phyloP scores from a whole-genome alignment of 106 monocot species.

The Allium sativum region DNA sequence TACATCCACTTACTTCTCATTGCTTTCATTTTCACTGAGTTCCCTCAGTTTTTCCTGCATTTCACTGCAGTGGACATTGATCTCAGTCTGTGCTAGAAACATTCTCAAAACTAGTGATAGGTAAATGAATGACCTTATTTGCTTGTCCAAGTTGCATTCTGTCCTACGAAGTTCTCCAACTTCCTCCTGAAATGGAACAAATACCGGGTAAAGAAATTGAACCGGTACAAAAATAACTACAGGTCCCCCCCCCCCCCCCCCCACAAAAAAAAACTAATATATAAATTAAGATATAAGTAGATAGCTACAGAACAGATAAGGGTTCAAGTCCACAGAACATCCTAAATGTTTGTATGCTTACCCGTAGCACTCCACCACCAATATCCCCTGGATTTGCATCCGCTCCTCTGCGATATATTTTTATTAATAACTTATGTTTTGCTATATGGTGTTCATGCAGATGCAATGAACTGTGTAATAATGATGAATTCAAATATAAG shows the following conservation, averaged over 20 bases:
- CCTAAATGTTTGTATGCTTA: background rate
- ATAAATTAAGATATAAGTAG: background rate
- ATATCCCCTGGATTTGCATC: conserved; percentile 16
- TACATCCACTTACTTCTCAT: conserved; percentile 15
- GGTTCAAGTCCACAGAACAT: background rate
- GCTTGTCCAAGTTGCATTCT: conserved; percentile 19
- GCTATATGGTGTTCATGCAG: background rate
- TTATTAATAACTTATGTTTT: conserved; percentile 1
- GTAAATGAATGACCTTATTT: conserved; percentile 17
- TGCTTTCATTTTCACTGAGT: conserved; percentile 29
- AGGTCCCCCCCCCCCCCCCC: too few species aligned
- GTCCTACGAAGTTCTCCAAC: conserved; percentile 15
- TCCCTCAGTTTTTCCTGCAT: conserved; percentile 24
- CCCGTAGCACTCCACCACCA: conserved; percentile 21
- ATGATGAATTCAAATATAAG: background rate
- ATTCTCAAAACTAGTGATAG: background rate
- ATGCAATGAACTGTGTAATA: background rate
- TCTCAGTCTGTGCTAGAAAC: conserved; percentile 2
- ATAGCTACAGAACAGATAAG: background rate
- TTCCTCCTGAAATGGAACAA: conserved; percentile 13
- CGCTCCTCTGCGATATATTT: conserved; percentile 22
- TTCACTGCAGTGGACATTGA: conserved; percentile 14
- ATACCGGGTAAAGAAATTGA: too few species aligned
- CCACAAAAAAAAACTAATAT: background rate
- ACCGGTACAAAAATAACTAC: too few species aligned